Percentiles rank a stretch among this genome's conserved stretches.
phyloP scores from a whole-genome alignment of 1,284 basidiomycete species.

The Malassezia psittaci region DNA sequence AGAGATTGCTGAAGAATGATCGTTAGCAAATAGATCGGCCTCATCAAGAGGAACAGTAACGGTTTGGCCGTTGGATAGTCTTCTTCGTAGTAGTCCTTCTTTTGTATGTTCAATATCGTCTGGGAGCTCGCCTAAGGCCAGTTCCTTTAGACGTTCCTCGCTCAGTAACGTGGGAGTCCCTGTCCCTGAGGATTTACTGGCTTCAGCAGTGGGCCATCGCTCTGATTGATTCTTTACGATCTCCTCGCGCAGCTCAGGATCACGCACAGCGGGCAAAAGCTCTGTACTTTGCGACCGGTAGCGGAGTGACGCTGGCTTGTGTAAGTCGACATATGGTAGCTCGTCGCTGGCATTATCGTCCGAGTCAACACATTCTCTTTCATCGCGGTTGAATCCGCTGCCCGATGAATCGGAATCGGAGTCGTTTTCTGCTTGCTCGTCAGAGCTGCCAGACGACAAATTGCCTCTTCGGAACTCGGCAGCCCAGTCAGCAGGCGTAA shows the following conservation, averaged over 20 bases:
- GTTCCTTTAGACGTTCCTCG: conserved; percentile 1
- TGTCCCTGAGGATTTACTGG: background rate
- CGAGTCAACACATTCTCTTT: conserved; percentile 12
- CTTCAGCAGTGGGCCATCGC: conserved; percentile 11
- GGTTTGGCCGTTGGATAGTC: conserved; percentile 30
- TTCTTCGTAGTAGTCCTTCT: conserved; percentile 34
- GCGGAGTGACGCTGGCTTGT: conserved; percentile 14
- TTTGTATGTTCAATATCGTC: conserved; percentile 14
- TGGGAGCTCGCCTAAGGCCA: conserved; percentile 9
- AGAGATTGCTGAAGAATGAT: background rate
- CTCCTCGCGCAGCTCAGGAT: conserved; percentile 11
- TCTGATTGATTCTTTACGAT: background rate
- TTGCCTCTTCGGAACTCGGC: conserved; percentile 31
- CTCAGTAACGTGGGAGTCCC: background rate
- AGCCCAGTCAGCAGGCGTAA: conserved; percentile 46
- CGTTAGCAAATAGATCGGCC: conserved; percentile 6
- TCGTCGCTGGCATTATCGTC: conserved; percentile 16
- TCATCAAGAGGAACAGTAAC: conserved; percentile 44
- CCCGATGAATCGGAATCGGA: conserved; percentile 27
- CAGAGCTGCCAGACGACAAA: conserved; percentile 6
- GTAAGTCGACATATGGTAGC: conserved; percentile 21
- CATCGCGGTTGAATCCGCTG: conserved; percentile 7
- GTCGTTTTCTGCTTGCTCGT: conserved; percentile 21
- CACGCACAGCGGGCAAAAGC: conserved; percentile 21
- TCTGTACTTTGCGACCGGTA: conserved; percentile 2